Conservation (phyloP, 2,329 filamentous ascomycete species). For the Ophiostoma sp. region DNA sequence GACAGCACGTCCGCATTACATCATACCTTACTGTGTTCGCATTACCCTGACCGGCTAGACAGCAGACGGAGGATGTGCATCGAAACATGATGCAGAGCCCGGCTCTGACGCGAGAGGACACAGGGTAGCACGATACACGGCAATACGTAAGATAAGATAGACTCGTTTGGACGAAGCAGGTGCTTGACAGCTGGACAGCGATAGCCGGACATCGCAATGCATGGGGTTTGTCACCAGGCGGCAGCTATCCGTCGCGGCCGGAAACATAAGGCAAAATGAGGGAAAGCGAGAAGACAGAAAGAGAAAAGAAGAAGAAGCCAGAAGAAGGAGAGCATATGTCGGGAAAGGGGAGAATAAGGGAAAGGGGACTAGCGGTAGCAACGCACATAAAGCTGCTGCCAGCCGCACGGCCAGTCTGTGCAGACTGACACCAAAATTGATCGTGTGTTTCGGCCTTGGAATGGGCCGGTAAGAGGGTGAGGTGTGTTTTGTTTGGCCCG, state of each 20-base stretch:
- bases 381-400: background rate
- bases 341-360: background rate
- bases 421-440: constrained; percentile 21
- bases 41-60: no score
- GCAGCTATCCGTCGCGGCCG: background rate
- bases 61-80: no score
- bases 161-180: no score
- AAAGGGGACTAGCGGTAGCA: background rate
- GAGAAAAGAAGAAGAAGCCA: background rate
- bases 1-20: no score
- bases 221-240: background rate
- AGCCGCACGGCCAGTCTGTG: background rate
- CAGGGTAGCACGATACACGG: no score
- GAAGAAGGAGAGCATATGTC: background rate
- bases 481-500: constrained; percentile 16
- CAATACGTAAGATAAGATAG: no score
- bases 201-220: background rate
- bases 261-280: background rate
- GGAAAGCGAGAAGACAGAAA: background rate
- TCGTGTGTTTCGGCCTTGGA: constrained; percentile 24
- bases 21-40: no score
- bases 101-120: no score
- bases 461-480: constrained; percentile 21
- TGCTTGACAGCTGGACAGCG: background rate
- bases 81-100: no score